These are phyloP conservation scores for Diaporthe batatas DNA, from an alignment of 2,329 filamentous ascomycete genomes.

Conservation along the genomic window DNA sequence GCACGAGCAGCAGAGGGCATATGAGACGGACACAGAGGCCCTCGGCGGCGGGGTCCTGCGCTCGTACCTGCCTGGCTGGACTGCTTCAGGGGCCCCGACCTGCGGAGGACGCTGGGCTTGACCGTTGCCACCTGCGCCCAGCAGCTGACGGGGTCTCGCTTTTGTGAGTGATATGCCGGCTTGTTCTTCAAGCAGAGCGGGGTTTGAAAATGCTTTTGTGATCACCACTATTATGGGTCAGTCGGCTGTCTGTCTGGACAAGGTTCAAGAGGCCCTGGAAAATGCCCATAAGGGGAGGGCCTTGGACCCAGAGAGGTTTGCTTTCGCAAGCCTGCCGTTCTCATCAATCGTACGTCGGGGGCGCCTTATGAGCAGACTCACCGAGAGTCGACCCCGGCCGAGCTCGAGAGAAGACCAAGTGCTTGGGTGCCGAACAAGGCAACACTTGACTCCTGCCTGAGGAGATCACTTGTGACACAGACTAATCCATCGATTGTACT, in stretches of 20 bases:
- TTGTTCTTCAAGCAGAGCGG: constrained; percentile 47
- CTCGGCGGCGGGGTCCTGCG: constrained; percentile 20
- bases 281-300: too few relatives aligned
- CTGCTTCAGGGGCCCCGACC: constrained; percentile 43
- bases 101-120: constrained; percentile 40
- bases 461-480: background rate
- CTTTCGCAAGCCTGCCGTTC: background rate
- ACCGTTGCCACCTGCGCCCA: constrained; percentile 42
- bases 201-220: constrained; percentile 45
- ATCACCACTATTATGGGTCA: constrained; percentile 44
- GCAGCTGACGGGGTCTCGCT: constrained; percentile 45
- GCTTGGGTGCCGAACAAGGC: too few relatives aligned
- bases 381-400: too few relatives aligned
- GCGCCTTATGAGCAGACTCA: too few relatives aligned
- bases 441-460: background rate
- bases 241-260: background rate
- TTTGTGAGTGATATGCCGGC: constrained; percentile 45
- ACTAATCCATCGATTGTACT: background rate
- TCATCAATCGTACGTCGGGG: too few relatives aligned
- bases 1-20: constrained; percentile 35
- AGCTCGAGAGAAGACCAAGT: background rate
- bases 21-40: constrained; percentile 29
- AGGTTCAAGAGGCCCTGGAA: too few relatives aligned
- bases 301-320: background rate
- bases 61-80: constrained; percentile 44